Evolutionary conservation across 805 yeast species (phyloP).

Genomic region (Hemisphaericaspora nanyangensis): DNA sequence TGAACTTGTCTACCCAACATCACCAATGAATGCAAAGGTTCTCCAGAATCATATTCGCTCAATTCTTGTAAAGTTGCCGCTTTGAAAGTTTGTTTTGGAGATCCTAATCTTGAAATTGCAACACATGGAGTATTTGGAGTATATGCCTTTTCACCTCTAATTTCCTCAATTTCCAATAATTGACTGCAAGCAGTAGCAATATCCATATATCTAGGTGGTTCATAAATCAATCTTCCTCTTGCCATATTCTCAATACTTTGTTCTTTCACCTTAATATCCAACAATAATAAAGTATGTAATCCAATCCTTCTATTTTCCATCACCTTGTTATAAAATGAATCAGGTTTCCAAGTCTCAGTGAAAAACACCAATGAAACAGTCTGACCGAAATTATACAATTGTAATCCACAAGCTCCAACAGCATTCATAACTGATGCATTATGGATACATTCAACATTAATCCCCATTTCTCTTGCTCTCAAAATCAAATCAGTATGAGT

Average conservation of each 20-base stretch:
- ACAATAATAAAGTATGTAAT: constrained; percentile 79
- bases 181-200: constrained; percentile 88
- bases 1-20: constrained; percentile 92
- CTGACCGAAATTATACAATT: constrained; percentile 92
- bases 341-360: constrained; percentile 95
- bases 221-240: constrained; percentile 85
- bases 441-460: constrained; percentile 79
- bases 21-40: constrained; percentile 87
- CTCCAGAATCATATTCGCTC: constrained; percentile 84
- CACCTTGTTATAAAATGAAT: constrained; percentile 85
- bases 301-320: constrained; percentile 89
- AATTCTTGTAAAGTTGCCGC: constrained; percentile 81
- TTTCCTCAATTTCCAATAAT: constrained; percentile 81
- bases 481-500: constrained; percentile 93
- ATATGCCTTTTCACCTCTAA: constrained; percentile 72
- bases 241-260: constrained; percentile 94
- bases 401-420: constrained; percentile 96
- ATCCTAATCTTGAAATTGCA: constrained; percentile 87
- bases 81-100: constrained; percentile 76
- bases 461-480: constrained; percentile 81
- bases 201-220: constrained; percentile 96
- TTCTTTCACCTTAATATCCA: constrained; percentile 95
- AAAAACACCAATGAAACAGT: constrained; percentile 95
- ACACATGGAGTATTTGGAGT: constrained; percentile 88
- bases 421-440: constrained; percentile 98